These are phyloP conservation scores for Colletotrichum godetiae DNA, from an alignment of 2,329 filamentous ascomycete species.

Conservation along the genomic window DNA sequence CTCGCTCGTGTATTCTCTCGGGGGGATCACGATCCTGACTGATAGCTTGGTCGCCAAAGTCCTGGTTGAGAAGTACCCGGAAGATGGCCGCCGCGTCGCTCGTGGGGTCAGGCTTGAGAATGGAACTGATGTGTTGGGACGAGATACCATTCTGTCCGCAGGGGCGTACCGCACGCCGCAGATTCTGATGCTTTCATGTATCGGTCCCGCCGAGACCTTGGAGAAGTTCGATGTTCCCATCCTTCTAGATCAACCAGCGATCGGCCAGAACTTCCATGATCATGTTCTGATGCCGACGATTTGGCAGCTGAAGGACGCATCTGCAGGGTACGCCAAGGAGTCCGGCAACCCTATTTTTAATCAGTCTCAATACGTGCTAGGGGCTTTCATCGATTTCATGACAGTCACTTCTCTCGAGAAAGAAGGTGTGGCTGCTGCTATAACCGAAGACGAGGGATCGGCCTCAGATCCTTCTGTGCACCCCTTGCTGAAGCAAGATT, in stretches of 20 bases:
- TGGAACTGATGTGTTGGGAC: no score
- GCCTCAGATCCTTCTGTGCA: constrained; percentile 44
- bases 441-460: constrained; percentile 47
- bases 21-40: no score
- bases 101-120: no score
- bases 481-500: constrained; percentile 43
- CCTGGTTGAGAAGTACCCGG: no score
- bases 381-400: constrained; percentile 51
- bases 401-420: constrained; percentile 43
- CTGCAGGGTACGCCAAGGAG: constrained; percentile 45
- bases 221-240: background rate
- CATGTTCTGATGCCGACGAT: constrained; percentile 41
- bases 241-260: background rate
- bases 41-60: no score
- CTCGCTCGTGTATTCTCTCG: no score
- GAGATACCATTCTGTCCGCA: no score
- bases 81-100: no score
- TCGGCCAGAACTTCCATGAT: constrained; percentile 4
- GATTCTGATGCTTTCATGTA: constrained; percentile 19
- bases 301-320: constrained; percentile 47
- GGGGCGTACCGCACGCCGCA: constrained; percentile 3
- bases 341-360: constrained; percentile 48
- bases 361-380: constrained; percentile 48
- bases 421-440: constrained; percentile 44
- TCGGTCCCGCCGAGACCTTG: background rate